Base-by-base conservation (phyloP, 2,329 filamentous ascomycete genomes). In the Orbilia blumenaviensis region DNA sequence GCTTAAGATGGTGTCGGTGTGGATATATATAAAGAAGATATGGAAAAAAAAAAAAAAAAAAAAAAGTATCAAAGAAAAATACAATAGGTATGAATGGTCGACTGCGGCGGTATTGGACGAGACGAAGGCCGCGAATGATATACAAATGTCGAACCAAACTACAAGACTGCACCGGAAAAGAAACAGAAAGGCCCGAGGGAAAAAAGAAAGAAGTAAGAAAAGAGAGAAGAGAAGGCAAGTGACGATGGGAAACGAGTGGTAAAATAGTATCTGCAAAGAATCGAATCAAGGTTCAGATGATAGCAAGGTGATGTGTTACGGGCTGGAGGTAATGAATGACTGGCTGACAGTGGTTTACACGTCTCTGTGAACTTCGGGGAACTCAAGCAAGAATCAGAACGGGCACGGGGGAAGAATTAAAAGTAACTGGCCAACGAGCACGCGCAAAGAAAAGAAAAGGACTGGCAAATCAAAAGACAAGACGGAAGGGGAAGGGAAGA, bases 391-490 rank as follows among this genome's bases (percentile, higher is more conserved):
- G 64, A 76, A 76, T 60, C 48, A 56, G 64, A 68, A 76, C 64
- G 71, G 72, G 72, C 64, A 64, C 64, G 58, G 72, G 69, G 72
- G 42, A 64, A 69, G 58, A 36, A 69, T 75, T 69, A 76, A 72
- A 76, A 76, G 71, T 34, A 76, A 68, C 71, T 56, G 52, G 52
- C 16, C 64, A 76, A 76, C 71, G 58, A 72, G 71, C 71, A 75
- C 62, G 60, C 72, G 58, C 72, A 66, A 64, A 60, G 60, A 32
- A 60, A 68, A 68, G 54, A 63, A 61, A 69, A 54, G 38, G 50
- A 69, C 48, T 60, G 64, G 64, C 72, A 76, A 76, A 76, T 76
- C 72, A 76, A 76, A 76, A 76, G 72, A 76, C 72, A 60, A 69
- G 64, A 76, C 72, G 72, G 72, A 76, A 69, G 72, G 72, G 72